These are phyloP conservation scores for Aspergillus uvarum DNA, from an alignment of 2,329 filamentous ascomycete genomes.

Conservation along the genomic window DNA sequence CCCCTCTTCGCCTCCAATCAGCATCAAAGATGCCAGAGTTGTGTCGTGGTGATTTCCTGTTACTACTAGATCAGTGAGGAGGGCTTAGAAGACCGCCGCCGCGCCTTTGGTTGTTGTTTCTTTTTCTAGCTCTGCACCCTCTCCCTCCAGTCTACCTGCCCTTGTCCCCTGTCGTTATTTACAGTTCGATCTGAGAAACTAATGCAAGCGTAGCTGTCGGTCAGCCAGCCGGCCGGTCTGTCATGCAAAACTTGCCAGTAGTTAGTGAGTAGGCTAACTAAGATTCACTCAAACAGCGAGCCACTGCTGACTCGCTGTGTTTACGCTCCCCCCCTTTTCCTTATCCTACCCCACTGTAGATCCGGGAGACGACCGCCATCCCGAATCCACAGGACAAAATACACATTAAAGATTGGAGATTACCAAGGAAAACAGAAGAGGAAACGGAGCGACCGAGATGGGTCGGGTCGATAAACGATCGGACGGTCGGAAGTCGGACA, in stretches of 20 bases:
- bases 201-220: background rate
- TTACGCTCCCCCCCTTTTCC: background rate
- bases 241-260: background rate
- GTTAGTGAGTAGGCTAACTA: background rate
- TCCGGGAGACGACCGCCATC: background rate
- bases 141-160: background rate
- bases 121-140: background rate
- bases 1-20: background rate
- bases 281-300: background rate
- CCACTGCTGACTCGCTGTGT: too few species aligned
- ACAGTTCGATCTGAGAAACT: background rate
- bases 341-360: background rate
- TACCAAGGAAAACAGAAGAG: background rate
- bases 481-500: background rate
- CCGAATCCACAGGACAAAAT: background rate
- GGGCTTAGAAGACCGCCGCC: background rate
- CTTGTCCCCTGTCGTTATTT: background rate
- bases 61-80: background rate
- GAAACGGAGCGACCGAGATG: slow-evolving; percentile 6
- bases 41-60: background rate
- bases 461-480: background rate
- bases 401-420: background rate
- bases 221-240: background rate
- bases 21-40: background rate
- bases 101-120: background rate